Conservation (phyloP, 1,284 basidiomycete species). For the Exobasidium rhododendri region DNA sequence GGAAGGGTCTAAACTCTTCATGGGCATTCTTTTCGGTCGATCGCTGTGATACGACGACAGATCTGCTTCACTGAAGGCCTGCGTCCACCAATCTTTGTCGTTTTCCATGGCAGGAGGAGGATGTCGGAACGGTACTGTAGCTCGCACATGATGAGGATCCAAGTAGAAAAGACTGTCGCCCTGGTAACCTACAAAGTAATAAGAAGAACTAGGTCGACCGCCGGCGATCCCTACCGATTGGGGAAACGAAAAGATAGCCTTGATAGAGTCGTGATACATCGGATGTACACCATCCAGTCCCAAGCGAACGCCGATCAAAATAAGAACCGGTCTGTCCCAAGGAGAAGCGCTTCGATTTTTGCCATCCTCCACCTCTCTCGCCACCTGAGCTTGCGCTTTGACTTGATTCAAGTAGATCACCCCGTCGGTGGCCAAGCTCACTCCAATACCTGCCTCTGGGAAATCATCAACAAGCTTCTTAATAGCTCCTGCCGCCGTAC, state of each 20-base stretch:
- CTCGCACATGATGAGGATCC: constrained; percentile 86
- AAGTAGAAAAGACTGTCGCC: constrained; percentile 73
- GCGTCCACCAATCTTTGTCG: constrained; percentile 61
- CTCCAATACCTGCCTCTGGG: constrained; percentile 75
- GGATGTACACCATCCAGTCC: constrained; percentile 92
- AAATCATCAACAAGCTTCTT: constrained; percentile 71
- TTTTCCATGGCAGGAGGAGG: constrained; percentile 57
- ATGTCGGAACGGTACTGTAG: constrained; percentile 71
- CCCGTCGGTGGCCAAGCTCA: constrained; percentile 77
- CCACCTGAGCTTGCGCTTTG: background rate
- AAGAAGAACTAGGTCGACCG: constrained; percentile 88
- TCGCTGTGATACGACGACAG: constrained; percentile 90
- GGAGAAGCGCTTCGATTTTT: background rate
- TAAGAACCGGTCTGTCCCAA: constrained; percentile 83
- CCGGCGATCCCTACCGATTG: constrained; percentile 95
- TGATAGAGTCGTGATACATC: constrained; percentile 88
- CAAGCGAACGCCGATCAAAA: constrained; percentile 80
- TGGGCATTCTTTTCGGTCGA: constrained; percentile 76
- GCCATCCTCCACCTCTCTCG: background rate
- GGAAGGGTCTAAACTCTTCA: constrained; percentile 87
- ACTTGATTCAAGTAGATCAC: constrained; percentile 83
- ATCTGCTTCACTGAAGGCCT: constrained; percentile 66
- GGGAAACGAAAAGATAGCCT: constrained; percentile 83
- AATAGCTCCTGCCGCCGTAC: constrained; percentile 90
- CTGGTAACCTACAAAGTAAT: constrained; percentile 94